A percentile compares a stretch with the other conserved stretches of the same genome.
These are phyloP conservation scores for Mycosarcoma mackinlayi DNA, from an alignment of 1,284 basidiomycete species.

Conservation along the genomic window DNA sequence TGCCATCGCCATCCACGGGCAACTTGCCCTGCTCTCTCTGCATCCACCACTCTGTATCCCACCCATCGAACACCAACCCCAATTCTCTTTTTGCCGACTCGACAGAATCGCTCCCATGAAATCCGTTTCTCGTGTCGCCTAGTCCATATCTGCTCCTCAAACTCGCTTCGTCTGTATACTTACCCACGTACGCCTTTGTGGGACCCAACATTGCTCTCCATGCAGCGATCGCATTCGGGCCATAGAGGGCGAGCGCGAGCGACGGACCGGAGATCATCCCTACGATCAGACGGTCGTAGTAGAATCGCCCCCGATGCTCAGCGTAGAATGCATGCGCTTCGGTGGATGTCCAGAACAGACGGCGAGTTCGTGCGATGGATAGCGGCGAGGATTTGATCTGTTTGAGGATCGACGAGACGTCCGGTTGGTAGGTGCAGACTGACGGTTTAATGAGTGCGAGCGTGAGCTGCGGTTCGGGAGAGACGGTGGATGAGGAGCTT, in stretches of 20 bases:
- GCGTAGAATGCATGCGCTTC: conserved; percentile 64
- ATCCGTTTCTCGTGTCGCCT: conserved; percentile 65
- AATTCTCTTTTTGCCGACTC: conserved; percentile 45
- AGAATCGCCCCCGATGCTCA: conserved; percentile 65
- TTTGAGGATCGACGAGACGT: conserved; percentile 53
- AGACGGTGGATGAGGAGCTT: neutral
- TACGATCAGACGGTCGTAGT: conserved; percentile 62
- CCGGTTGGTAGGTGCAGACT: conserved; percentile 58
- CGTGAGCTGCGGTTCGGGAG: conserved; percentile 48
- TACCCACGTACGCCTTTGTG: conserved; percentile 63
- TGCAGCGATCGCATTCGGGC: conserved; percentile 51
- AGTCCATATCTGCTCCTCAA: conserved; percentile 59
- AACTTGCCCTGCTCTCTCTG: conserved; percentile 27
- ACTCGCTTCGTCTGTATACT: conserved; percentile 48
- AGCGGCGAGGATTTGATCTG: conserved; percentile 49
- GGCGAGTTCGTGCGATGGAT: conserved; percentile 44
- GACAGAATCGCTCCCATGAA: conserved; percentile 58
- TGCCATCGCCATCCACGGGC: conserved; percentile 15
- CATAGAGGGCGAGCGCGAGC: conserved; percentile 59
- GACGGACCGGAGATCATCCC: conserved; percentile 63
- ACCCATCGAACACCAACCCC: conserved; percentile 53
- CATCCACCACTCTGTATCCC: conserved; percentile 56
- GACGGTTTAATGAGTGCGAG: conserved; percentile 65
- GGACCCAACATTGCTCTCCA: conserved; percentile 64
- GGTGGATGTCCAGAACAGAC: conserved; percentile 55